Evolutionary conservation across 345 rosid genomes (phyloP).

Genomic region (Hibiscus trionum): DNA sequence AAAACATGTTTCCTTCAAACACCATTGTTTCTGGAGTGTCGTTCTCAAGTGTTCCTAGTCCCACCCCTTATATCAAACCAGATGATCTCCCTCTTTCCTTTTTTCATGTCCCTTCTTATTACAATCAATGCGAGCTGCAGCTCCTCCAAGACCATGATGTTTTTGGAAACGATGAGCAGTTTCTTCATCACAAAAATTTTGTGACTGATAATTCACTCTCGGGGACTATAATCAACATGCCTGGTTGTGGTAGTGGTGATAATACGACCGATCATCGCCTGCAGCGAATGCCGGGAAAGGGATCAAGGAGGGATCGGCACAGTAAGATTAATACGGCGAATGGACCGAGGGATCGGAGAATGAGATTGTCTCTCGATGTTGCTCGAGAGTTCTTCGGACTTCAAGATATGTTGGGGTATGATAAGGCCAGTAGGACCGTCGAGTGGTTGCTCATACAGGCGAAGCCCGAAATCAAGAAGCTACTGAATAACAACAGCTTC

Average conservation of each 20-base stretch:
- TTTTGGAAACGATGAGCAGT: constrained; percentile 23
- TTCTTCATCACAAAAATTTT: constrained; percentile 20
- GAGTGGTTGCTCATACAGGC: constrained; percentile 74
- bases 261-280: background rate
- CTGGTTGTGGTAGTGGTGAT: constrained; percentile 12
- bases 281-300: constrained; percentile 19
- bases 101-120: constrained; percentile 36
- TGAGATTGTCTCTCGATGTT: constrained; percentile 77
- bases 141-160: constrained; percentile 17
- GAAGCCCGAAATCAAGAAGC: constrained; percentile 45
- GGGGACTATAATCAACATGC: constrained; percentile 24
- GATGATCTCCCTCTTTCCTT: constrained; percentile 22
- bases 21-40: background rate
- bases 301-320: constrained; percentile 60
- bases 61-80: background rate
- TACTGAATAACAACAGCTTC: constrained; percentile 17
- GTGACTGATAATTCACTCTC: constrained; percentile 7
- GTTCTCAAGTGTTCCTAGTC: too few relatives aligned
- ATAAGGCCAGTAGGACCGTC: constrained; percentile 79
- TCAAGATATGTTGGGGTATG: constrained; percentile 74
- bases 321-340: constrained; percentile 79
- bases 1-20: constrained; percentile 37
- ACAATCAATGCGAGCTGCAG: constrained; percentile 25
- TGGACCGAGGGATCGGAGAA: constrained; percentile 75
- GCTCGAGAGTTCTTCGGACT: constrained; percentile 66